Evolutionary conservation across 2,329 filamentous ascomycete genomes (phyloP).

Genomic region (Colletotrichum sojae): DNA sequence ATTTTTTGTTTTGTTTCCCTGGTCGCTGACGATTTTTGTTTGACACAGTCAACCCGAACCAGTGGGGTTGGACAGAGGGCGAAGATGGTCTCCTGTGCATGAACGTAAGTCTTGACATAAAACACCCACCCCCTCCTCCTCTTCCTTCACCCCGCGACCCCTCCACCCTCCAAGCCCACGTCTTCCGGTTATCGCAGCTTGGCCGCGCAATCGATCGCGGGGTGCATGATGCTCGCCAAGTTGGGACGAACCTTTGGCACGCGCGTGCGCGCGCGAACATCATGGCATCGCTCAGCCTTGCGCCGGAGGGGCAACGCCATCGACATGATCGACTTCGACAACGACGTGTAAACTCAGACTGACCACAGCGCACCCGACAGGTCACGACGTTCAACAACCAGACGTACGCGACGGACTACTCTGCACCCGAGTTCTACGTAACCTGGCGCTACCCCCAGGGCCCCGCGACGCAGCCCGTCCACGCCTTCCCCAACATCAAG

Average conservation of each 20-base stretch:
- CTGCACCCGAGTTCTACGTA: slow-evolving; percentile 65
- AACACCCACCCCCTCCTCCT: slow-evolving; percentile 6
- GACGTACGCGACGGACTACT: slow-evolving; percentile 61
- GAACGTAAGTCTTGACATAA: slow-evolving; percentile 60
- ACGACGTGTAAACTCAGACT: neutral
- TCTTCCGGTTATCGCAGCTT: slow-evolving; percentile 12
- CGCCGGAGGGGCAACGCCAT: neutral
- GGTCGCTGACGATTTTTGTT: slow-evolving; percentile 27
- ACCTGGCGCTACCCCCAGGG: slow-evolving; percentile 66
- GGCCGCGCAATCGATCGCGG: slow-evolving; percentile 18
- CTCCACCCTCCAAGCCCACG: neutral
- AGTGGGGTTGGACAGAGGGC: slow-evolving; percentile 63
- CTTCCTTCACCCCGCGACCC: neutral
- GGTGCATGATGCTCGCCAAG: slow-evolving; percentile 13
- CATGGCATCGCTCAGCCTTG: neutral
- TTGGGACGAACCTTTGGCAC: neutral
- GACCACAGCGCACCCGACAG: slow-evolving; percentile 46
- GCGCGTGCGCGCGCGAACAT: neutral
- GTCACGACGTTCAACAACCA: slow-evolving; percentile 65
- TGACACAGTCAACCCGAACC: slow-evolving; percentile 67
- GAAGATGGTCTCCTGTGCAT: slow-evolving; percentile 62
- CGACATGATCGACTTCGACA: neutral
- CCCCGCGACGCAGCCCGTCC: slow-evolving; percentile 60
- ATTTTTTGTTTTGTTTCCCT: no score
- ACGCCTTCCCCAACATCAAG: slow-evolving; percentile 69